phyloP scores from a whole-genome alignment of 495 filamentous ascomycete genomes.

The Lasiosphaeria hispida region DNA sequence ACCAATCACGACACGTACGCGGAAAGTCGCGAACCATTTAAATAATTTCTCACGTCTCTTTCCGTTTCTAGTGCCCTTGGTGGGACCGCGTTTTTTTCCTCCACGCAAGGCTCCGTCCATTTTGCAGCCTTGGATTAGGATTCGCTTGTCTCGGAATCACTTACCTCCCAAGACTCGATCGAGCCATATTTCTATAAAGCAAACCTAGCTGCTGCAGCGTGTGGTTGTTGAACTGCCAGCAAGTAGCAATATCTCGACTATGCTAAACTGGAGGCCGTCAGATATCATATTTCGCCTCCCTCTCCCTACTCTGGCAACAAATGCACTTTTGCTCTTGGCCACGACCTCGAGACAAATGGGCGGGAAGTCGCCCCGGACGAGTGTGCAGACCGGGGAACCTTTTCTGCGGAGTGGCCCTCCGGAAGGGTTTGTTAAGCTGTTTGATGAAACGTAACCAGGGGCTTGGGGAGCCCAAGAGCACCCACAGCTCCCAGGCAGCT shows the following conservation, averaged over 20 bases:
- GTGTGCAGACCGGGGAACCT: slow-evolving; percentile 7
- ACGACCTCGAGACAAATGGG: slow-evolving; percentile 13
- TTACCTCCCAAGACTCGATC: too few relatives aligned
- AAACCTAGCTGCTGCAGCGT: too few relatives aligned
- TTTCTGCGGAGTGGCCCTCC: too few relatives aligned
- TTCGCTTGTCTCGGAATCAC: neutral
- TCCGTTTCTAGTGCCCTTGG: neutral
- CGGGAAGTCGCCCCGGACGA: neutral
- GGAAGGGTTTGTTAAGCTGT: too few relatives aligned
- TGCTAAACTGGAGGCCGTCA: too few relatives aligned
- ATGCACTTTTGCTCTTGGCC: neutral
- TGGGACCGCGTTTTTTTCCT: neutral
- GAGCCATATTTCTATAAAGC: too few relatives aligned
- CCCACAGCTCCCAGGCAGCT: too few relatives aligned
- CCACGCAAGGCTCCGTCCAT: slow-evolving; percentile 2
- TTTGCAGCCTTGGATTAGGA: slow-evolving; percentile 4
- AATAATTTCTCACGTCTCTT: neutral
- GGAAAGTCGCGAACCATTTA: slow-evolving; percentile 11
- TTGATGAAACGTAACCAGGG: slow-evolving; percentile 3
- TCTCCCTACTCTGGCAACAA: too few relatives aligned
- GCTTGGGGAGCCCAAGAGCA: neutral
- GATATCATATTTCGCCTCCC: too few relatives aligned
- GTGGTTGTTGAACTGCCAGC: too few relatives aligned
- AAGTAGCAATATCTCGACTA: too few relatives aligned
- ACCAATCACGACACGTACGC: slow-evolving; percentile 12